phyloP scores from a whole-genome alignment of 148 eudicot genomes.

The Silene uniflora region DNA sequence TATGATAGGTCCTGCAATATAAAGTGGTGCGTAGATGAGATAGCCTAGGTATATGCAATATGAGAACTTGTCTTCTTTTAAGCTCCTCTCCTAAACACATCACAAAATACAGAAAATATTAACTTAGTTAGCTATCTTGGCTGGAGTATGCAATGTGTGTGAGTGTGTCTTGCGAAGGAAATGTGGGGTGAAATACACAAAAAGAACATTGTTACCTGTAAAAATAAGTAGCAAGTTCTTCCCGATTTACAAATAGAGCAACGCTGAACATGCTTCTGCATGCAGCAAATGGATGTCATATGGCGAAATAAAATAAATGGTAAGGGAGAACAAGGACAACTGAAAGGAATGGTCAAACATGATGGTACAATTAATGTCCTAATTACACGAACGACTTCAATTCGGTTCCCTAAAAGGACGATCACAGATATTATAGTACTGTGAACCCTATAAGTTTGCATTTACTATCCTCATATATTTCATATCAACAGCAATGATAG shows the following conservation, averaged over 20 bases:
- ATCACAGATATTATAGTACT: not conserved
- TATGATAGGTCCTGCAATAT: conserved; percentile 89
- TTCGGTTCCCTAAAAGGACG: not conserved
- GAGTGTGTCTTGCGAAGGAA: not conserved
- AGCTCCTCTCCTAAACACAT: conserved; percentile 61
- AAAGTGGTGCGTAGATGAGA: conserved; percentile 85
- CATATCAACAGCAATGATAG: not conserved
- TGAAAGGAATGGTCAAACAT: not conserved
- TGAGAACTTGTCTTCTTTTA: conserved; percentile 53
- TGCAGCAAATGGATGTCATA: conserved; percentile 13
- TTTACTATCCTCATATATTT: not conserved
- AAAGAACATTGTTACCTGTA: conserved; percentile 53
- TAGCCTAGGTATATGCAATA: conserved; percentile 72
- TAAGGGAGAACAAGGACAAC: not conserved
- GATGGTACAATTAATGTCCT: not conserved
- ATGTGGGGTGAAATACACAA: not conserved
- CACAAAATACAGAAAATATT: conserved; percentile 11
- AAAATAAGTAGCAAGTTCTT: conserved; percentile 64
- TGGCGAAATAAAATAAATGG: not conserved
- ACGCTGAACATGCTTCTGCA: conserved; percentile 74
- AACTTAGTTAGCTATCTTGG: not conserved
- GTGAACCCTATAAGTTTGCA: not conserved
- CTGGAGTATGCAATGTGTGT: not conserved
- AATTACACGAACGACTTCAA: not conserved
- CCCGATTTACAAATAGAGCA: conserved; percentile 78